Evolutionary conservation across 2,329 filamentous ascomycete species (phyloP).

Genomic region (Chaetomium globosum): DNA sequence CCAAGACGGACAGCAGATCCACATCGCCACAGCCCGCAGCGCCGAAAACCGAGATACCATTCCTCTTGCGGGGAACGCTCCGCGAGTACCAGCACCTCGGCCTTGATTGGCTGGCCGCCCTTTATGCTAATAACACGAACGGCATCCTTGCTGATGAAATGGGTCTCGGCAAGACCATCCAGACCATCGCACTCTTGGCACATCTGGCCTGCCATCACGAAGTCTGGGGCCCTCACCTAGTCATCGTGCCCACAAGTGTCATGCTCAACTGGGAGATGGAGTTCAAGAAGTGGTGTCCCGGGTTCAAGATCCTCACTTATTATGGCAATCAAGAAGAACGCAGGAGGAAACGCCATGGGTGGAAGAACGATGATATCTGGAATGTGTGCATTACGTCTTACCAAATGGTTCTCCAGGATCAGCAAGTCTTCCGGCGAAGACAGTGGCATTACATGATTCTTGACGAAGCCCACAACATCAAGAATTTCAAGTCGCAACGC

Average conservation of each 20-base stretch:
- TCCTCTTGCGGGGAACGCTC: constrained; percentile 81
- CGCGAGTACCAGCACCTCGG: constrained; percentile 96
- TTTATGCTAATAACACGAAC: constrained; percentile 91
- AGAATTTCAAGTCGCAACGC: constrained; percentile 96
- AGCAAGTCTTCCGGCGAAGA: constrained; percentile 88
- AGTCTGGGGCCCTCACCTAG: constrained; percentile 93
- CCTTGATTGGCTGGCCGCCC: constrained; percentile 92
- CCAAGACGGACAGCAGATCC: constrained; percentile 42
- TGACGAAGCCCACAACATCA: constrained; percentile 98
- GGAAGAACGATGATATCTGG: constrained; percentile 91
- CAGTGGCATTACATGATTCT: constrained; percentile 98
- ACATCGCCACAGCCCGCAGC: constrained; percentile 42
- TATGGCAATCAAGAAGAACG: constrained; percentile 94
- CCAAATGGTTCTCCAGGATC: constrained; percentile 91
- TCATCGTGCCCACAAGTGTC: constrained; percentile 95
- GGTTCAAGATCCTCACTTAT: constrained; percentile 97
- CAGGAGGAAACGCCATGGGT: constrained; percentile 85
- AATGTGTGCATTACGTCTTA: constrained; percentile 98
- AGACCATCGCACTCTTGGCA: constrained; percentile 91
- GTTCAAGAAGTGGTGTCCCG: constrained; percentile 98
- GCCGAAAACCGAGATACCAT: constrained; percentile 73
- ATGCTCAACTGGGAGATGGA: constrained; percentile 99
- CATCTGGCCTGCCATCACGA: constrained; percentile 88
- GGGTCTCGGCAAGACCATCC: constrained; percentile 97
- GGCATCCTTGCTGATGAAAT: constrained; percentile 98